phyloP scores from a whole-genome alignment of 2,329 filamentous ascomycete genomes.

The Coleophoma crateriformis region DNA sequence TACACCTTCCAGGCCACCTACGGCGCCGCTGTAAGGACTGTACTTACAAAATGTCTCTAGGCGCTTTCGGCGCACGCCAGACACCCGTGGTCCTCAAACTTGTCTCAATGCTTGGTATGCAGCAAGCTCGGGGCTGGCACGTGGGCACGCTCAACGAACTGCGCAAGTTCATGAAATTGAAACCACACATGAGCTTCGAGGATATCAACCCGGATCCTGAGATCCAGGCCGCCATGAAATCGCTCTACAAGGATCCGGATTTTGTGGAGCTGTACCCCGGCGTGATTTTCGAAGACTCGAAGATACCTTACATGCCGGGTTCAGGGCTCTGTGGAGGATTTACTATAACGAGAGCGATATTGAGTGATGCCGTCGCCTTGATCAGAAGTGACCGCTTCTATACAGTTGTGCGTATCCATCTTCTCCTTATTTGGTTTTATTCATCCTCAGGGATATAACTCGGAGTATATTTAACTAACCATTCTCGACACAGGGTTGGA shows the following conservation, averaged over 20 bases:
- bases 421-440: no score
- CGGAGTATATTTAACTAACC: neutral
- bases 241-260: constrained; percentile 46
- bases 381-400: constrained; percentile 50
- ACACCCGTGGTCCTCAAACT: constrained; percentile 27
- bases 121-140: constrained; percentile 70
- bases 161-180: constrained; percentile 71
- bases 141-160: constrained; percentile 71
- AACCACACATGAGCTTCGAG: constrained; percentile 69
- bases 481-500: neutral
- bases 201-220: constrained; percentile 74
- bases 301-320: constrained; percentile 40
- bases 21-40: neutral
- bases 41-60: neutral
- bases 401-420: constrained; percentile 25
- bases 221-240: constrained; percentile 47
- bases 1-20: neutral
- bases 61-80: neutral
- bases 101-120: constrained; percentile 74
- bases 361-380: constrained; percentile 51
- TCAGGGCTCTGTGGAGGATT: constrained; percentile 42
- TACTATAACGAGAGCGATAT: constrained; percentile 44
- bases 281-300: constrained; percentile 49
- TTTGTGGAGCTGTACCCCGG: constrained; percentile 64
- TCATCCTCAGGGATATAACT: no score